Base-by-base conservation (phyloP, 1,284 basidiomycete genomes). In the Microbotryum violaceum region DNA sequence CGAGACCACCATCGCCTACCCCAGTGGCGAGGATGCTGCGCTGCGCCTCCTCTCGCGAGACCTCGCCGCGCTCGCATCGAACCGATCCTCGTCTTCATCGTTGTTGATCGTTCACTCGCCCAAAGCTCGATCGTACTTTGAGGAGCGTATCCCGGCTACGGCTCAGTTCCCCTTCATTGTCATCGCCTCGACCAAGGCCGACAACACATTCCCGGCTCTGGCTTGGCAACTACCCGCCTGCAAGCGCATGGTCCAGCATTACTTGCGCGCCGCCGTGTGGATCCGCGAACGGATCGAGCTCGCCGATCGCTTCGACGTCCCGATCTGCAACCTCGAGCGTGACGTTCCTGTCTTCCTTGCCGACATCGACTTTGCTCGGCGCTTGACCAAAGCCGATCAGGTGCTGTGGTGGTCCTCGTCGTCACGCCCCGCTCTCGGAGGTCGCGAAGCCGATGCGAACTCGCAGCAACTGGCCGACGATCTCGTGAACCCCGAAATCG, bases 351-450 rank as follows among this genome's bases (percentile, higher is more conserved):
- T 97, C 21, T 82, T 89, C 69, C 80, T 96, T 37, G 85, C 91
- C 2, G 96, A 99, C 70, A 81, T 98, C 62, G 89, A 87, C 68
- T 94, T 97, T 73, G 89, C 94, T 0, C 85, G 93, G 6, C 83
- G 89, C 25, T 78, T 98, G 51, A 79, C 85, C 56, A 85, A 86
- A 59, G 89, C 96, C 67, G 96, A 98, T 72, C 86, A 90, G 75
- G 79, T 97, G 3, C 79, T 98, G 2, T 99, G 96, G 96, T 99
- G 96, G 96, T 94, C 94, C 4, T 82, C 87, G 1, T 83, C 85
- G 5, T 85, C 88, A 44, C 82, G 82, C n/a, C 93, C 96, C 4
- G 96, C 98, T 76, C 81, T 98, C 0, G 96, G 96, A 49, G 96
- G 96, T 2, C 82, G 87, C 54, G 92, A 99, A 74, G 84, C 90